phyloP scores from a whole-genome alignment of 148 eudicot genomes.

The Cornus suecica region DNA sequence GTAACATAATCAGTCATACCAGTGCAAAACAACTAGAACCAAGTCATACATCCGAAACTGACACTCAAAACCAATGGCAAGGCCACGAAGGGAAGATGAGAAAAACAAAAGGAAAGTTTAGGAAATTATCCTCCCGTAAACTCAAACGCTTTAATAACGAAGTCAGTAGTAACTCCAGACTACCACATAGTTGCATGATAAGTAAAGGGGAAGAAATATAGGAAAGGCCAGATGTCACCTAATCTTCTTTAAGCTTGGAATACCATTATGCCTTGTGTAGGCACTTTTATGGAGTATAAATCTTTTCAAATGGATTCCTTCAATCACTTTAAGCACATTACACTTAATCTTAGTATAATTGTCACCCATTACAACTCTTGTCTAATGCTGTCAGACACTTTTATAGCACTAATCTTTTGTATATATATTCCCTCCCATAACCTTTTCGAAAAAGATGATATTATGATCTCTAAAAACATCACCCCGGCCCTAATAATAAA shows the following conservation, averaged over 20 bases:
- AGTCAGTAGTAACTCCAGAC: not conserved
- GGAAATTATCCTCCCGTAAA: not conserved
- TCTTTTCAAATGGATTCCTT: constrained; percentile 30
- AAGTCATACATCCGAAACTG: not conserved
- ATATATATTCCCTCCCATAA: constrained; percentile 37
- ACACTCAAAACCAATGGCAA: not conserved
- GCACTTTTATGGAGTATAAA: constrained; percentile 16
- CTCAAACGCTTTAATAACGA: not conserved
- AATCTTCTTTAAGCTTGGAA: constrained; percentile 13
- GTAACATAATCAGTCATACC: not conserved
- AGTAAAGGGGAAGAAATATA: not conserved
- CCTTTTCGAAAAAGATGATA: constrained; percentile 18
- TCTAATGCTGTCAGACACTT: constrained; percentile 28
- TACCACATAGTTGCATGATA: not conserved
- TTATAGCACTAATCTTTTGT: constrained; percentile 30
- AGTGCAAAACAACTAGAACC: not conserved
- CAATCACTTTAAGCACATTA: constrained; percentile 23
- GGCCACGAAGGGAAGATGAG: not conserved
- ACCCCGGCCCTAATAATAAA: constrained; percentile 6
- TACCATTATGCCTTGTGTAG: constrained; percentile 11
- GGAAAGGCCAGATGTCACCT: not conserved
- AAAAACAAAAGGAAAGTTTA: not conserved
- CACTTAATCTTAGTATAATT: constrained; percentile 11
- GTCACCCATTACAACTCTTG: constrained; percentile 19
- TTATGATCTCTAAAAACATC: constrained; percentile 11